Evolutionary conservation across 1,284 basidiomycete species (phyloP).

Genomic region (Vanrija sp.): DNA sequence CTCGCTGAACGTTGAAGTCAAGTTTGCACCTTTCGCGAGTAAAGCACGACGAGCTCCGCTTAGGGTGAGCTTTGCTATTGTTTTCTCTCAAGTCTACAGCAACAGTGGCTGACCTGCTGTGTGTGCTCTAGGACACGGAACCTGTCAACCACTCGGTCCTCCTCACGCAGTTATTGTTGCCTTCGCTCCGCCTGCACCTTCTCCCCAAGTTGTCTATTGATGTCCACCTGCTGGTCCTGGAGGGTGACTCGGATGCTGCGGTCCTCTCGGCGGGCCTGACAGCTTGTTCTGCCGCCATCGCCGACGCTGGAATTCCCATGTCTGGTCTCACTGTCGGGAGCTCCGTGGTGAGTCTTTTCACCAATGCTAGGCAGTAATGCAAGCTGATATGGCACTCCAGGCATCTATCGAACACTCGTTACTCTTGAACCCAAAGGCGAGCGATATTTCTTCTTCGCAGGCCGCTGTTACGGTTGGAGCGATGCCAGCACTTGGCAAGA

Average conservation of each 20-base stretch:
- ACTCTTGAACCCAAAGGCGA: slow-evolving; percentile 71
- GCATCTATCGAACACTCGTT: slow-evolving; percentile 51
- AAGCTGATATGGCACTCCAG: slow-evolving; percentile 7
- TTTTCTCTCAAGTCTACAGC: not conserved
- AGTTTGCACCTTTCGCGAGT: slow-evolving; percentile 91
- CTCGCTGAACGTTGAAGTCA: slow-evolving; percentile 88
- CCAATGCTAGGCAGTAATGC: not conserved
- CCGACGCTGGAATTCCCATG: slow-evolving; percentile 48
- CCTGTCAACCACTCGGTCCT: slow-evolving; percentile 75
- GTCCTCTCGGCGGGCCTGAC: slow-evolving; percentile 79
- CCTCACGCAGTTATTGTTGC: slow-evolving; percentile 79
- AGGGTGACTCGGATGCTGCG: slow-evolving; percentile 80
- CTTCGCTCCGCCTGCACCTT: slow-evolving; percentile 80
- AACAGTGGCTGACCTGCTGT: not conserved
- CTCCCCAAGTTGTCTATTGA: slow-evolving; percentile 93
- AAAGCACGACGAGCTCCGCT: slow-evolving; percentile 71
- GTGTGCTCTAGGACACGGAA: slow-evolving; percentile 73
- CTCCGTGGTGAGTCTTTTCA: slow-evolving; percentile 17
- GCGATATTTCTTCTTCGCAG: slow-evolving; percentile 52
- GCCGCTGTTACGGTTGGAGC: slow-evolving; percentile 70
- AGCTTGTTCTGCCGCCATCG: slow-evolving; percentile 82
- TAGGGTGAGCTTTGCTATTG: slow-evolving; percentile 60
- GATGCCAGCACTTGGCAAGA: slow-evolving; percentile 82
- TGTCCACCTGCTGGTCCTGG: slow-evolving; percentile 83
- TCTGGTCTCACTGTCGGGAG: slow-evolving; percentile 42